Base-by-base conservation (phyloP, 1,139 yeast species). In the Kazachstania sp. region DNA sequence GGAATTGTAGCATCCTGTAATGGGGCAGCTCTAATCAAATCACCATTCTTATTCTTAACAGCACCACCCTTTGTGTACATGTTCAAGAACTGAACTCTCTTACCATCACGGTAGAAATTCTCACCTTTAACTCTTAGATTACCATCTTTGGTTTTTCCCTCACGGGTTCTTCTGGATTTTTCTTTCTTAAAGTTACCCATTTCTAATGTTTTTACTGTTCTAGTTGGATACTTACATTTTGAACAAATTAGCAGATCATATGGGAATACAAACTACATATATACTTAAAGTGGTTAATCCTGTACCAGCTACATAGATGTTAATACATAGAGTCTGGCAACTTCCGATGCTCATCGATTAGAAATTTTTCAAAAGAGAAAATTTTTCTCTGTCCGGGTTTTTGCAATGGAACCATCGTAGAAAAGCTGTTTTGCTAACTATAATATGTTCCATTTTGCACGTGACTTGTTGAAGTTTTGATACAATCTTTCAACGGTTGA, bases 171-270 rank as follows among this genome's bases (percentile, higher is more conserved):
- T 73, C 97, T 83, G 60, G 74, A 77, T 66, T 85, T 86, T 69
- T 90, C 97, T 63, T 87, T 92, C 75, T 92, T 92, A 52, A 79
- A 90, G 37, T 88, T 83, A 63, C 97, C 97, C 98, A 92, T 90
- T 56, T 48, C 57, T 37, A 7, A 23, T 23, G 9, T 23, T 23
- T 9, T 23, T 23, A 7, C 28, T 23, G n/a, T n/a, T n/a, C n/a
- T n/a, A n/a, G n/a, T n/a, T n/a, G n/a, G n/a, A n/a, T n/a, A n/a
- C n/a, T n/a, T n/a, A n/a, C n/a, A n/a, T n/a, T n/a, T n/a, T n/a
- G n/a, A n/a, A n/a, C n/a, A n/a, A n/a, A n/a, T n/a, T n/a, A n/a
- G n/a, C n/a, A n/a, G n/a, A n/a, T n/a, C n/a, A n/a, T n/a, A n/a
- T n/a, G n/a, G n/a, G n/a, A n/a, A n/a, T n/a, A n/a, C n/a, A n/a